Conservation (phyloP, 1,284 basidiomycete genomes). For the Erythrobasidium hasegawianum region DNA sequence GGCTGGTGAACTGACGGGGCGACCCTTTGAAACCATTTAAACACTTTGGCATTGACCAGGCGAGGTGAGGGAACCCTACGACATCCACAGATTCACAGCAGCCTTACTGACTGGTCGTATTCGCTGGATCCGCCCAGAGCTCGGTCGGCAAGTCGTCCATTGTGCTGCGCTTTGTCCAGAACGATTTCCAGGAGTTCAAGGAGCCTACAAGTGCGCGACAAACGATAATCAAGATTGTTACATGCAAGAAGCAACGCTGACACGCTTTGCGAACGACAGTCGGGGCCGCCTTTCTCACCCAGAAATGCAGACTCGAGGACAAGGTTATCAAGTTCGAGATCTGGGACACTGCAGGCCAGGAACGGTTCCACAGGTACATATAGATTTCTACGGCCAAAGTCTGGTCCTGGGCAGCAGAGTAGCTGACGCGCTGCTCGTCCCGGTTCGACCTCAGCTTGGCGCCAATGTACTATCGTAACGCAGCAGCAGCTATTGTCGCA, state of each 20-base stretch:
- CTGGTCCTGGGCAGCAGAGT: conserved; percentile 2
- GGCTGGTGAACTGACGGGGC: conserved; percentile 14
- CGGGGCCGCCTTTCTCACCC: conserved; percentile 55
- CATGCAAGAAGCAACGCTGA: background rate
- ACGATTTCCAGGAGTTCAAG: conserved; percentile 94
- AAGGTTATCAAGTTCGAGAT: conserved; percentile 91
- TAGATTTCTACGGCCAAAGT: background rate
- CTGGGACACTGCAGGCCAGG: conserved; percentile 93
- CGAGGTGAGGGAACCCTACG: conserved; percentile 6
- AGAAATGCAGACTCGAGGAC: conserved; percentile 86
- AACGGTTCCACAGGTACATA: conserved; percentile 87
- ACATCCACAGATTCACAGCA: background rate
- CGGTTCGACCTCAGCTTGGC: conserved; percentile 34
- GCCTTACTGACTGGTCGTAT: background rate
- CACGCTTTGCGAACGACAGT: conserved; percentile 3
- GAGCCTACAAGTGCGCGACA: conserved; percentile 89
- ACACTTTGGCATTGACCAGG: background rate
- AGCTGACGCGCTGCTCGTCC: conserved; percentile 22
- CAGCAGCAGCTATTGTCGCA: conserved; percentile 95
- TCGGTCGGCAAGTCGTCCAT: conserved; percentile 99
- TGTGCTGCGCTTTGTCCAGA: conserved; percentile 91
- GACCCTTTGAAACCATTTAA: background rate
- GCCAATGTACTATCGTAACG: conserved; percentile 98
- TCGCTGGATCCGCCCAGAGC: conserved; percentile 71
- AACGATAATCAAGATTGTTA: background rate